Base-by-base conservation (phyloP, 805 yeast species). In the Debaryomyces maramus region DNA sequence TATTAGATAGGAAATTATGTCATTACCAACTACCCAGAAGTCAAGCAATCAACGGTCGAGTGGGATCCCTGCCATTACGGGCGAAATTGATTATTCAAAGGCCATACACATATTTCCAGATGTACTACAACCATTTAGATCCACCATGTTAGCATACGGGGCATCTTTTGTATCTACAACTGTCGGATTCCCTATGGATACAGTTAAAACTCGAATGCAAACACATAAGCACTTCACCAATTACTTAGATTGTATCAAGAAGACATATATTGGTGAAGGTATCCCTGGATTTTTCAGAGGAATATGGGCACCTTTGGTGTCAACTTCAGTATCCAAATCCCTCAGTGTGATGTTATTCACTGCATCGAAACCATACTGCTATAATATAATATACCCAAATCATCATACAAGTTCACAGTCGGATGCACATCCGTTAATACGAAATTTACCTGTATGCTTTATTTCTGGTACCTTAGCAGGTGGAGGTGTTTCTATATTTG, bases 121-220 rank as follows among this genome's bases (percentile, higher is more conserved):
- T 2, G 23, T 47, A 0, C 48, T 81, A 1, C 61, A 67, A 32
- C 82, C 85, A 1, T 81, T 75, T 62, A 67, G 78, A 41, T 70
- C 81, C 1, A 73, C 84, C 7, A 60, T 81, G 2, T 54, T 85
- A 37, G 86, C 93, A 0, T 84, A 81, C 48, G 60, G 78, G 0
- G 67, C 90, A 2, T 81, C 89, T 0, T 59, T 83, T 31, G 59
- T 75, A 9, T 73, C 89, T 14, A 83, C 89, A 1, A 67, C 78
- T 3, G 73, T 81, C n/a, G 95, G 93, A 14, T 88, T 81, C 53
- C 96, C 96, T 0, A 61, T 88, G 36, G 96, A 88, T 56, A 83
- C 93, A n/a, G 70, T 88, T 43, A 88, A 88, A 59, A 88, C 95
- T 0, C 69, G 96, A 44, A 81, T 85, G 81, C 96, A 88, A 58